These are phyloP conservation scores for Neurospora sp. DNA, from an alignment of 495 filamentous ascomycete species.

Conservation along the genomic window DNA sequence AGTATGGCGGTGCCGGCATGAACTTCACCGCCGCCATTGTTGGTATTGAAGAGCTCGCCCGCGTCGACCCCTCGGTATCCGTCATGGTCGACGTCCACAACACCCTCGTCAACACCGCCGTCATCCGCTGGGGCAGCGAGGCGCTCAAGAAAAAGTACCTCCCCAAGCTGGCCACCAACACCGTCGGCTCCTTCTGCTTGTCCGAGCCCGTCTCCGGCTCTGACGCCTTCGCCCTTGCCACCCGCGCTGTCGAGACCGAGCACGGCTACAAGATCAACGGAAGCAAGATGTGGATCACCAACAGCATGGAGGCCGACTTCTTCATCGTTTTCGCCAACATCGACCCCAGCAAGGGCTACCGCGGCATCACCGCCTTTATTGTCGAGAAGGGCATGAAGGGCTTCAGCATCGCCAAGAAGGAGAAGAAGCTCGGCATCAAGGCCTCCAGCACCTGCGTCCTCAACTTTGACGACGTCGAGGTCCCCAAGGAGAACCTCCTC, in stretches of 20 bases:
- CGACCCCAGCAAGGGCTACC: constrained; percentile 78
- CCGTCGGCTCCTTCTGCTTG: constrained; percentile 91
- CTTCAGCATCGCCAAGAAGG: constrained; percentile 96
- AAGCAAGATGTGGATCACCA: constrained; percentile 99
- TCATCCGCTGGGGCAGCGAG: constrained; percentile 73
- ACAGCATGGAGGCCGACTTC: constrained; percentile 82
- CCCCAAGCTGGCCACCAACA: constrained; percentile 76
- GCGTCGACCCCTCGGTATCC: constrained; percentile 88
- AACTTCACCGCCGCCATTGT: constrained; percentile 96
- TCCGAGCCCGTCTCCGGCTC: constrained; percentile 89
- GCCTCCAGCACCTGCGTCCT: constrained; percentile 94
- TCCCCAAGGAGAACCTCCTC: constrained; percentile 76
- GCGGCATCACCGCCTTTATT: constrained; percentile 93
- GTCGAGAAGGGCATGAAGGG: constrained; percentile 83
- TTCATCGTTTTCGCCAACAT: constrained; percentile 98
- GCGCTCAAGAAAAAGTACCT: constrained; percentile 75
- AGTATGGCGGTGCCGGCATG: constrained; percentile 94
- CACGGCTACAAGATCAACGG: constrained; percentile 81
- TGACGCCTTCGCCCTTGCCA: constrained; percentile 91
- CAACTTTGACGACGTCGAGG: constrained; percentile 93
- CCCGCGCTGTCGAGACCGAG: constrained; percentile 64
- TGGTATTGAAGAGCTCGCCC: constrained; percentile 91
- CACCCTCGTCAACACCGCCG: constrained; percentile 88
- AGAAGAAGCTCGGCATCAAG: constrained; percentile 96
- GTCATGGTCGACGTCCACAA: constrained; percentile 96